Percentiles rank a stretch among this genome's conserved stretches.
These are phyloP conservation scores for Arctium minus DNA, from an alignment of 129 eudicot species.

Conservation along the genomic window DNA sequence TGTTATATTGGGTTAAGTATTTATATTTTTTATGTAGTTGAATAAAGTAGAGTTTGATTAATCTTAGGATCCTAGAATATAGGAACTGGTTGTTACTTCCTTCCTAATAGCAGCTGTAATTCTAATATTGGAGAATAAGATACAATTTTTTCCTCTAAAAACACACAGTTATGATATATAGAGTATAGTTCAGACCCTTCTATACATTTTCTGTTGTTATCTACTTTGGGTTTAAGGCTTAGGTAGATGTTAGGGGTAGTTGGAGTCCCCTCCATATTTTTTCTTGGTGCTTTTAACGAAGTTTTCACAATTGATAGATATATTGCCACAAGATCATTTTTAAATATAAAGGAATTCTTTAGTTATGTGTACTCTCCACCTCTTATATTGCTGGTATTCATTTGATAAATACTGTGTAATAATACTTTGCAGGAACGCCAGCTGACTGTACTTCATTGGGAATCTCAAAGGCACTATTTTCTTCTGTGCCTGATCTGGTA, in stretches of 20 bases:
- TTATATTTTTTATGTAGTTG: not conserved
- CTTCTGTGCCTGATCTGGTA: conserved; percentile 87
- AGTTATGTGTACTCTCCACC: not conserved
- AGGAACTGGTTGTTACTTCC: not conserved
- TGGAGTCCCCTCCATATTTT: not conserved
- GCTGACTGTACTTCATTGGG: conserved; percentile 93
- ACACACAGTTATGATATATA: not conserved
- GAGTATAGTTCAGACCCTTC: not conserved
- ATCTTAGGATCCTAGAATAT: not conserved
- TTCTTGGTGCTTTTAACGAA: not conserved
- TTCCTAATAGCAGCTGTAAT: not conserved
- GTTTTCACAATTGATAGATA: not conserved
- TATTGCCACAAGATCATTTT: not conserved
- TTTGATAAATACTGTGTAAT: not conserved
- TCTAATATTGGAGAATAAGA: not conserved
- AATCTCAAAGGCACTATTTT: conserved; percentile 65
- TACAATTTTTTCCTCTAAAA: not conserved
- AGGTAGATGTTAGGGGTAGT: not conserved
- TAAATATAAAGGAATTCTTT: not conserved
- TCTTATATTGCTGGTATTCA: not conserved
- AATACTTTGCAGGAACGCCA: conserved; percentile 68
- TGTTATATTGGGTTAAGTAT: not conserved
- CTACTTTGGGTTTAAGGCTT: not conserved
- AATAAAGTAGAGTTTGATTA: not conserved
- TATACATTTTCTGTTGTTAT: not conserved